Percentiles rank a stretch among this genome's conserved stretches.
phyloP scores from a whole-genome alignment of 1,139 yeast genomes.

The Chernovozyma aurita region DNA sequence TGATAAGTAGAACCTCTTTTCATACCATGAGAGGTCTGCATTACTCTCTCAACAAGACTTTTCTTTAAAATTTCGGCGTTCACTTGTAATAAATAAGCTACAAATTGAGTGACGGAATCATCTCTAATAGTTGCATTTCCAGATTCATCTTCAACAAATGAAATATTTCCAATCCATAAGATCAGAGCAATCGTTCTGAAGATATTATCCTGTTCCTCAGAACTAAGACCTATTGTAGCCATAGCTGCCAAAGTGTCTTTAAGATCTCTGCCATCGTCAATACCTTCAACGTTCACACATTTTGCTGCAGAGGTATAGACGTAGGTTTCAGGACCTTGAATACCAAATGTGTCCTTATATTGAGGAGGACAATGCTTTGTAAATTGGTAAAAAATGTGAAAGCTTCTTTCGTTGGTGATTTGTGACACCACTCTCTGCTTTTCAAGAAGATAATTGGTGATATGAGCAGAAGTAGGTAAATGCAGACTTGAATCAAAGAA shows the following conservation, averaged over 20 bases:
- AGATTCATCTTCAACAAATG: constrained; percentile 79
- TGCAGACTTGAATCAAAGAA: constrained; percentile 67
- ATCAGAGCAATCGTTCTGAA: constrained; percentile 82
- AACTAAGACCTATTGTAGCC: constrained; percentile 78
- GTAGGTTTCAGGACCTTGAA: constrained; percentile 92
- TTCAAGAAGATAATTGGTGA: constrained; percentile 90
- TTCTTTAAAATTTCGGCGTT: constrained; percentile 62
- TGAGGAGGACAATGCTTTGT: constrained; percentile 86
- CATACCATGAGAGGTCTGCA: constrained; percentile 88
- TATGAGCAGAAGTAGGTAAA: constrained; percentile 93
- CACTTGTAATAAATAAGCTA: constrained; percentile 86
- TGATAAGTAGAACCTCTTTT: constrained; percentile 91
- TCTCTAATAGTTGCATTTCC: constrained; percentile 84
- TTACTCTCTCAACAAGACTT: constrained; percentile 72
- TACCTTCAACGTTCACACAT: constrained; percentile 81
- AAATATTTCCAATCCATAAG: constrained; percentile 91
- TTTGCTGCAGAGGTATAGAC: constrained; percentile 82
- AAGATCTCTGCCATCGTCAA: constrained; percentile 79
- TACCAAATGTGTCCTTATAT: constrained; percentile 79
- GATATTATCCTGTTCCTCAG: constrained; percentile 83
- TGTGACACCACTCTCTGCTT: constrained; percentile 96
- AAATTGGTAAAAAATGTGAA: constrained; percentile 95
- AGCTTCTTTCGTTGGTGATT: constrained; percentile 86
- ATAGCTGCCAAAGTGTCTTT: constrained; percentile 80
- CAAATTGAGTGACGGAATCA: constrained; percentile 84